Evolutionary conservation across 78 protist genomes (phyloP).

Genomic region (Pelomyxa schiedti): DNA sequence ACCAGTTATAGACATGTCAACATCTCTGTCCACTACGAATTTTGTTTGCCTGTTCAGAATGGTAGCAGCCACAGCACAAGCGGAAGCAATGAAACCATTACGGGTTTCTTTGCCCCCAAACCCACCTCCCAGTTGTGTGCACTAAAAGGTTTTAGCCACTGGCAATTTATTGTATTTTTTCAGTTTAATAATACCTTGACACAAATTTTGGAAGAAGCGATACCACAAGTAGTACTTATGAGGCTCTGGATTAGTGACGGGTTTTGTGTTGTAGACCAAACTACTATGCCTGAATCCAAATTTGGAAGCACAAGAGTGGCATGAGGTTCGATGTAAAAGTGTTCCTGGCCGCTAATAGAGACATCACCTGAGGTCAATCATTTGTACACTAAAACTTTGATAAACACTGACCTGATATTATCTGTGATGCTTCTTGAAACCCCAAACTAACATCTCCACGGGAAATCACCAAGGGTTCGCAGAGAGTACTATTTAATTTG

Average conservation of each 20-base stretch:
- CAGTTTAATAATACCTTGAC: too few relatives aligned
- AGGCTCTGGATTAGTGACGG: conserved; percentile 56
- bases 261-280: conserved; percentile 63
- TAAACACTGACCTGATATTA: too few relatives aligned
- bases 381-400: too few relatives aligned
- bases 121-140: conserved; percentile 94
- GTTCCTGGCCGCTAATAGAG: conserved; percentile 88
- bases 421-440: conserved; percentile 9
- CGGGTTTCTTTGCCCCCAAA: conserved; percentile 94
- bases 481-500: too few relatives aligned
- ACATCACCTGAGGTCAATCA: too few relatives aligned
- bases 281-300: conserved; percentile 54
- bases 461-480: too few relatives aligned
- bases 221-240: too few relatives aligned
- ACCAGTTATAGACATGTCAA: conserved; percentile 71
- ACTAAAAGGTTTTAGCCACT: too few relatives aligned
- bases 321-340: conserved; percentile 85
- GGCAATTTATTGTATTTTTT: too few relatives aligned
- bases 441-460: conserved; percentile 39
- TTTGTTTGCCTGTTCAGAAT: conserved; percentile 48
- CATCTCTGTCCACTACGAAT: conserved; percentile 51
- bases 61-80: conserved; percentile 63
- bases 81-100: conserved; percentile 5
- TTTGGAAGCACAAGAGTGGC: conserved; percentile 72
- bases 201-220: too few relatives aligned